Base-by-base conservation (phyloP, 2,329 filamentous ascomycete genomes). In the Cercospora sp. region DNA sequence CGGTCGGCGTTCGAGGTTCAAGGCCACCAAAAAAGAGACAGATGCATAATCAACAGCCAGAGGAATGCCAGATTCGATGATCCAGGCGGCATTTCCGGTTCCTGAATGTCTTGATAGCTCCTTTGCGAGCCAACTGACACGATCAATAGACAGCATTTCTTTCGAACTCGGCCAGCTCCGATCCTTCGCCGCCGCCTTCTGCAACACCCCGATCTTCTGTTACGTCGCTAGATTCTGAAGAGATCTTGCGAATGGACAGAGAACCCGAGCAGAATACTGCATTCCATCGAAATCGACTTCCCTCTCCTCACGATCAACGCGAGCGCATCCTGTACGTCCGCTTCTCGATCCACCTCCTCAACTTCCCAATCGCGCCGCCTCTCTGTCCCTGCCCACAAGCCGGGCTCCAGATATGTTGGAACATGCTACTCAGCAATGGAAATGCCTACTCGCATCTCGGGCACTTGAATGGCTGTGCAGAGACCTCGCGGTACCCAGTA, bases 291-390 rank as follows among this genome's bases (percentile, higher is more conserved):
- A n/a, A 2, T 9, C 48, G 60, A 9, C 60, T 36, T 16, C 6
- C 60, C 20, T 31, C 12, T 18, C 26, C 42, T 5, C 42, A 51
- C 60, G 36, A 39, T 62, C 60, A 33, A n/a, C 20, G n/a, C 39
- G n/a, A 26, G n/a, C 42, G 60, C 26, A 30, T 31, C 3, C 60
- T 23, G 51, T 63, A 63, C 28, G 42, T 63, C n/a, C 18, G 20
- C 67, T 69, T 64, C 61, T 20, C 39, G 28, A 65, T 36, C 64
- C 61, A 65, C 62, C 64, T 53, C 60, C 53, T 62, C 45, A 67
- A 42, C 65, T 67, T 69, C 62, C 48, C 57, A 8, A 69, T 63
- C 20, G 65, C 45, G 0, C 64, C 64, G 12, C 62, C 58, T 23
- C 63, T 63, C 62, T 30, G 65, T 2, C 65, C 61, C 48, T 65